Conservation (phyloP, 2,329 filamentous ascomycete genomes). For the Alternaria metachromatica region DNA sequence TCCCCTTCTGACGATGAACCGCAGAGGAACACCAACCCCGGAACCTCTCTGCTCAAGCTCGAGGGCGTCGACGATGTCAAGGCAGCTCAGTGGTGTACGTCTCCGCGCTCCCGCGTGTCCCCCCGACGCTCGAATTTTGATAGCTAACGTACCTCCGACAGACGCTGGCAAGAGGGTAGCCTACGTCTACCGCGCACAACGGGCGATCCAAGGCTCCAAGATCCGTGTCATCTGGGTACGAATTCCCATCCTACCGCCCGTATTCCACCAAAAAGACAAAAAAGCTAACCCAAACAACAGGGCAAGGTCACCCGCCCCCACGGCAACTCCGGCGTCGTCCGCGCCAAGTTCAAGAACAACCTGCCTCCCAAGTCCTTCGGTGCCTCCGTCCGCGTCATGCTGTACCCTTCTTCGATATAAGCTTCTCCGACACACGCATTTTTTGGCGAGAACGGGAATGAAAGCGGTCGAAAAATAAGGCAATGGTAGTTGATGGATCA, state of each 20-base stretch:
- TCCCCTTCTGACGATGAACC: slow-evolving; percentile 39
- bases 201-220: slow-evolving; percentile 96
- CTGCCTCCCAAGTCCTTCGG: slow-evolving; percentile 92
- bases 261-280: neutral
- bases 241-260: neutral
- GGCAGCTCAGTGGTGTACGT: slow-evolving; percentile 77
- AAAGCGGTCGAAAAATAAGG: slow-evolving; percentile 25
- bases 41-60: slow-evolving; percentile 94
- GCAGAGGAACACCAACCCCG: slow-evolving; percentile 88
- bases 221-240: slow-evolving; percentile 82
- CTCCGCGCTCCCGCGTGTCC: neutral
- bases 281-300: neutral
- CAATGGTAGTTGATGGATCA: slow-evolving; percentile 33
- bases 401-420: slow-evolving; percentile 98
- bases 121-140: slow-evolving; percentile 48
- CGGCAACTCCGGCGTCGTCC: slow-evolving; percentile 98
- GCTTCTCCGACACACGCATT: slow-evolving; percentile 33
- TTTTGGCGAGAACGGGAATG: slow-evolving; percentile 31
- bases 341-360: slow-evolving; percentile 95
- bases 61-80: slow-evolving; percentile 94
- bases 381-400: slow-evolving; percentile 91
- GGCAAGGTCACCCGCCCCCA: slow-evolving; percentile 90
- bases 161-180: slow-evolving; percentile 11
- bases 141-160: neutral
- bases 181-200: slow-evolving; percentile 92